A percentile compares a stretch with the other conserved stretches of the same genome.
Conservation (phyloP, 176 grass and related monocot genomes). For the Musa beccarii region DNA sequence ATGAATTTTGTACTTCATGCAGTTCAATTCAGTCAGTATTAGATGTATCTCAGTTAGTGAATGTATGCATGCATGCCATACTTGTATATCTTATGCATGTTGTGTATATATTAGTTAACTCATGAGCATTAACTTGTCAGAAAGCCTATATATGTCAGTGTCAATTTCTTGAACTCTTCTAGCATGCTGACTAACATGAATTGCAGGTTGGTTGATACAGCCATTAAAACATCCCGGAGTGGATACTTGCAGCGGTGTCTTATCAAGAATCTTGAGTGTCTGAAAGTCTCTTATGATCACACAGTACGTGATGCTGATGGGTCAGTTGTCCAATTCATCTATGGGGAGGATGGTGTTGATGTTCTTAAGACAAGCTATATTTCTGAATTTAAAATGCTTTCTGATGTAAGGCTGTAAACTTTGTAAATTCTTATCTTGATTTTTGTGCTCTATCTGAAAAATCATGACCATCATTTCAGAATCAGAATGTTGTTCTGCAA, state of each 20-base stretch:
- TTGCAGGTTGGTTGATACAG: conserved; percentile 79
- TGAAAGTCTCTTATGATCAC: conserved; percentile 81
- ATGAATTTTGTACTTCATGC: conserved; percentile 15
- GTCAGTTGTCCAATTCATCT: conserved; percentile 80
- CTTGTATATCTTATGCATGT: too few relatives aligned
- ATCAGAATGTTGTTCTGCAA: conserved; percentile 37
- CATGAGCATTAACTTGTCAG: neutral
- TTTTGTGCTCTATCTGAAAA: neutral
- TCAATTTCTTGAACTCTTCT: neutral
- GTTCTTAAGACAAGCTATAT: conserved; percentile 73
- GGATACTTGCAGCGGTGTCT: conserved; percentile 96
- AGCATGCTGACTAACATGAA: neutral
- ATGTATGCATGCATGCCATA: too few relatives aligned
- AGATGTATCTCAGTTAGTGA: neutral
- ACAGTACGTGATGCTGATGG: conserved; percentile 93
- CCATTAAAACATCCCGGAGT: conserved; percentile 90
- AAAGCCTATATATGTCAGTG: neutral
- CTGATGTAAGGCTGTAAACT: conserved; percentile 46
- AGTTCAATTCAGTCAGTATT: neutral
- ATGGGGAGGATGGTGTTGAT: conserved; percentile 86
- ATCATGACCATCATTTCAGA: conserved; percentile 39
- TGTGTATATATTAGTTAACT: neutral
- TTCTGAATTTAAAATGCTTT: conserved; percentile 51
- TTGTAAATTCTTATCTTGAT: neutral
- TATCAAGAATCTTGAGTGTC: conserved; percentile 75